phyloP scores from a whole-genome alignment of 305 asterid species.

The Fraxinus floribunda region DNA sequence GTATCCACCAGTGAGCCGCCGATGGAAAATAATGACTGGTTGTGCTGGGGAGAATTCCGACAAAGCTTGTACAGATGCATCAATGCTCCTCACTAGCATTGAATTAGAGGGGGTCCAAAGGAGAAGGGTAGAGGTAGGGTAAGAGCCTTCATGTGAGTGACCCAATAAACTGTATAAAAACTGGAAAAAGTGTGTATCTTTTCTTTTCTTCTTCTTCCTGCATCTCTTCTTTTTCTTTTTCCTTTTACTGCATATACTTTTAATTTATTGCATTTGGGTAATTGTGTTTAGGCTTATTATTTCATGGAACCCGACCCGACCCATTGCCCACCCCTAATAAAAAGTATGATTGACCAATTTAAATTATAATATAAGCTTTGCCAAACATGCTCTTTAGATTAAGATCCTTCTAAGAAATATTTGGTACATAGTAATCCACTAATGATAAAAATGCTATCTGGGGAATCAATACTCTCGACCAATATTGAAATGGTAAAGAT shows the following conservation, averaged over 20 bases:
- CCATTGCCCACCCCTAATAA: neutral
- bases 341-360: neutral
- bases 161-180: no score
- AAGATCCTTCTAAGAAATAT: neutral
- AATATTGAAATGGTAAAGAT: neutral
- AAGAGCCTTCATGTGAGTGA: no score
- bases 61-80: constrained; percentile 56
- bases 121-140: no score
- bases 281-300: no score
- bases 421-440: neutral
- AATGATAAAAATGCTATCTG: neutral
- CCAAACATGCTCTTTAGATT: neutral
- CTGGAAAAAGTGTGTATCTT: no score
- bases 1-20: neutral
- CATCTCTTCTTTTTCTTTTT: no score
- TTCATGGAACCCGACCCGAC: no score
- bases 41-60: constrained; percentile 26
- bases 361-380: neutral
- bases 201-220: no score
- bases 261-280: no score
- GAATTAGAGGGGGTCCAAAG: no score
- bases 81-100: constrained; percentile 41
- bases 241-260: no score
- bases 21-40: neutral
- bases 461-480: neutral